Conservation (phyloP, 768 basidiomycete genomes). For the Pisolithus marmoratus region DNA sequence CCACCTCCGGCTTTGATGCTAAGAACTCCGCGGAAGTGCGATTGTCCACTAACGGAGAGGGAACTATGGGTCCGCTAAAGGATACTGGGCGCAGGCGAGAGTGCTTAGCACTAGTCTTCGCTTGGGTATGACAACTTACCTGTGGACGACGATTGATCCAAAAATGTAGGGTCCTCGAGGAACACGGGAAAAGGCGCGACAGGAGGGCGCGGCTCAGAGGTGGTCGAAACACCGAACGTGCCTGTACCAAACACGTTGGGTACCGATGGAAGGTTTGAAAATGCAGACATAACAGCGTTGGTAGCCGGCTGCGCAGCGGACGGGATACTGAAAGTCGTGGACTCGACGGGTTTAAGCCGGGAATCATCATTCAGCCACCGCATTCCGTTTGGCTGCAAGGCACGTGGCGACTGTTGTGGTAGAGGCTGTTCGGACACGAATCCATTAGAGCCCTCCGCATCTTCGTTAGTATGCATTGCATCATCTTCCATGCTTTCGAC, state of each 20-base stretch:
- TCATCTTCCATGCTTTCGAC: conserved; percentile 22
- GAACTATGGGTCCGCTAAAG: neutral
- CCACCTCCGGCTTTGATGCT: neutral
- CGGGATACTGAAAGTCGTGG: conserved; percentile 12
- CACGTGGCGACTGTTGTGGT: conserved; percentile 3
- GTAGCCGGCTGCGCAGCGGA: conserved; percentile 12
- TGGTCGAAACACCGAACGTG: conserved; percentile 13
- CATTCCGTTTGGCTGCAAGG: conserved; percentile 23
- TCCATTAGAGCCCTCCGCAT: conserved; percentile 15
- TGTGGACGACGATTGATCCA: neutral
- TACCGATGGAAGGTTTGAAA: conserved; percentile 28
- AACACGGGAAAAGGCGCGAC: neutral
- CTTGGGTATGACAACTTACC: conserved; percentile 9
- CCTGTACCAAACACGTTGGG: conserved; percentile 30
- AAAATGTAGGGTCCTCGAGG: neutral
- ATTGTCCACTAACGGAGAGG: neutral
- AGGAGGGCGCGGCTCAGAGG: conserved; percentile 3
- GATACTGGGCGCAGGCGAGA: neutral
- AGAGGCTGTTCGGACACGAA: neutral
- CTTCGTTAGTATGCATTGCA: conserved; percentile 14
- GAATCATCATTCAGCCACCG: conserved; percentile 31
- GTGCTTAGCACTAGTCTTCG: neutral
- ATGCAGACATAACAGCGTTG: conserved; percentile 21
- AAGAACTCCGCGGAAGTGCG: neutral
- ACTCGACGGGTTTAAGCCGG: conserved; percentile 21